Evolutionary conservation across 2,329 filamentous ascomycete genomes (phyloP).

Genomic region (Trichoderma endophyticum): DNA sequence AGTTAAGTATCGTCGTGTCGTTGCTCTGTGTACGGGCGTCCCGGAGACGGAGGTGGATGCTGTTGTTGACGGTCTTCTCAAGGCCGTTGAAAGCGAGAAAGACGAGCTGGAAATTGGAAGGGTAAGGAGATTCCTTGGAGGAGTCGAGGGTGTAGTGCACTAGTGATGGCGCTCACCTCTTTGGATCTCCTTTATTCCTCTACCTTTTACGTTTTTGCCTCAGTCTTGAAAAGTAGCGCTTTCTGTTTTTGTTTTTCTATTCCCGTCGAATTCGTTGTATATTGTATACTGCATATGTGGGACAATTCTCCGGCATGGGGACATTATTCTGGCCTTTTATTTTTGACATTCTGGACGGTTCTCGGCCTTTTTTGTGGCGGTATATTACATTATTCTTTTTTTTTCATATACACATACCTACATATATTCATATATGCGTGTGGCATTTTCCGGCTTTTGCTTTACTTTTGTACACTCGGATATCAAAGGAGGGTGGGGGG

Average conservation of each 20-base stretch:
- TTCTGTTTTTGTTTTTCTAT: neutral
- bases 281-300: slow-evolving; percentile 1
- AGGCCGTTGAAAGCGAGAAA: slow-evolving; percentile 85
- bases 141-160: slow-evolving; percentile 64
- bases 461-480: neutral
- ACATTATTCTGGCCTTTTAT: neutral
- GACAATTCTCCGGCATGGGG: neutral
- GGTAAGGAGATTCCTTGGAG: slow-evolving; percentile 74
- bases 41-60: slow-evolving; percentile 76
- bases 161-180: slow-evolving; percentile 27
- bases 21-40: slow-evolving; percentile 80
- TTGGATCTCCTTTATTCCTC: neutral
- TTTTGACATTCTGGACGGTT: neutral
- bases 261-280: neutral
- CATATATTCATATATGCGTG: neutral
- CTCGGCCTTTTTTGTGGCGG: neutral
- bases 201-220: neutral
- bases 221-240: neutral
- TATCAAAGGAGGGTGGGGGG: neutral
- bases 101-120: slow-evolving; percentile 72
- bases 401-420: neutral
- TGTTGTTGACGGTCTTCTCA: slow-evolving; percentile 72
- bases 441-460: neutral
- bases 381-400: neutral
- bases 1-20: slow-evolving; percentile 81